A percentile compares a stretch with the other conserved stretches of the same genome.
Conservation (phyloP, 2,329 filamentous ascomycete genomes). For the Golovinomyces cichoracearum region DNA sequence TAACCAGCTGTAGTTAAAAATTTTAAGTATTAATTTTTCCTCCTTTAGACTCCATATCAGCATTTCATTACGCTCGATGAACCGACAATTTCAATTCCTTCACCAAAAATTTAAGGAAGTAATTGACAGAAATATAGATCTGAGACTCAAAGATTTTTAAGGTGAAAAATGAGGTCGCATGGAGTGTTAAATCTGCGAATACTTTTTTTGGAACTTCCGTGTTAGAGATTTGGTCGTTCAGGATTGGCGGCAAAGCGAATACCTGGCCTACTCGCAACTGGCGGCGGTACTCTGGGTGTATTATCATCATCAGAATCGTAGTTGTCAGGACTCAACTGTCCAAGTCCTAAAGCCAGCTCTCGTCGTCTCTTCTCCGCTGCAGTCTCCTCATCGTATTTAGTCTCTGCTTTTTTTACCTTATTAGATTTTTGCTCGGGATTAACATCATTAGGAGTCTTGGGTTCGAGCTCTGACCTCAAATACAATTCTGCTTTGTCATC, state of each 20-base stretch:
- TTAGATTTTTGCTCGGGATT: conserved; percentile 6
- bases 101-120: too few relatives aligned
- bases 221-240: conserved; percentile 9
- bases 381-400: conserved; percentile 31
- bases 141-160: too few relatives aligned
- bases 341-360: conserved; percentile 45
- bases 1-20: too few relatives aligned
- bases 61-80: too few relatives aligned
- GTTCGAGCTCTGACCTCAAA: neutral
- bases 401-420: conserved; percentile 9
- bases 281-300: conserved; percentile 12
- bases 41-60: too few relatives aligned
- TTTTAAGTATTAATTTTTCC: too few relatives aligned
- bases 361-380: conserved; percentile 48
- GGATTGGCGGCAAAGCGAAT: conserved; percentile 16
- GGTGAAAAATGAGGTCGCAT: too few relatives aligned
- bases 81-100: too few relatives aligned
- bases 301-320: conserved; percentile 13
- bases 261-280: conserved; percentile 9
- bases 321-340: conserved; percentile 5
- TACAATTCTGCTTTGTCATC: conserved; percentile 5
- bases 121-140: too few relatives aligned
- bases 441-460: neutral
- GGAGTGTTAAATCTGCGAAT: too few relatives aligned
- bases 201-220: too few relatives aligned